Evolutionary conservation across 345 rosid genomes (phyloP), one percentile per base, ranked within the genome.

Genomic region (Hirschfeldia incana): DNA sequence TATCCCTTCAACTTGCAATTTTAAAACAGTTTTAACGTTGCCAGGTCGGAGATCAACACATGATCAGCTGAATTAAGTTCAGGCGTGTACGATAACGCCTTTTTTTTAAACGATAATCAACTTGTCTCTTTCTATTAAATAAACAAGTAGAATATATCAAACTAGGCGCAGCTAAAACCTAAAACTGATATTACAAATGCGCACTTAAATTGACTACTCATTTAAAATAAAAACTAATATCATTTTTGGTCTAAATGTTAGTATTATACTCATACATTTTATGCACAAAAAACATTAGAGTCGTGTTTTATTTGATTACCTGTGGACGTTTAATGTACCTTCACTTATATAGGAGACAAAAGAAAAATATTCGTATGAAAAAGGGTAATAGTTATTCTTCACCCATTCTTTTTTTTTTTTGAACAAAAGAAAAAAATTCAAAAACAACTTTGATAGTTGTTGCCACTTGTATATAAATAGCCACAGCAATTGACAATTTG

Each of bases 1-100:
- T 62, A 78, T 78, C 15, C 72, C 9, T 65, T 29, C 81, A 37
- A 55, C 60, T 78, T 78, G 72, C 64, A 71, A 16, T 29, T 15
- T 53, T 64, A 28, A 53, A 51, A 8, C 27, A 17, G n/a, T 26
- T 61, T 62, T 26, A 76, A 64, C 65, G 65, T 27, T 42, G 15
- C 65, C 21, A 63, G 49, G 17, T n/a, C 39, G 8, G 27, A 59
- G 33, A 76, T 15, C 16, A 46, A 60, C 33, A 9, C 44, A 9
- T 28, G 13, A 42, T 66, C 65, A 37, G 13, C 29, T 69, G 44
- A 12, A 16, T 32, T 34, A 62, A 49, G 59, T 36, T 77, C 42
- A 55, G 58, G 67, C 72, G 59, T 36, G 16, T 72, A 53, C 65
- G 69, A n/a, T 53, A 15, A 11, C 37, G 32, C 37, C 30, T 11